These are phyloP conservation scores for Phytophthora fragariaefolia DNA, from an alignment of 352 stramenopile genomes.

Conservation along the genomic window DNA sequence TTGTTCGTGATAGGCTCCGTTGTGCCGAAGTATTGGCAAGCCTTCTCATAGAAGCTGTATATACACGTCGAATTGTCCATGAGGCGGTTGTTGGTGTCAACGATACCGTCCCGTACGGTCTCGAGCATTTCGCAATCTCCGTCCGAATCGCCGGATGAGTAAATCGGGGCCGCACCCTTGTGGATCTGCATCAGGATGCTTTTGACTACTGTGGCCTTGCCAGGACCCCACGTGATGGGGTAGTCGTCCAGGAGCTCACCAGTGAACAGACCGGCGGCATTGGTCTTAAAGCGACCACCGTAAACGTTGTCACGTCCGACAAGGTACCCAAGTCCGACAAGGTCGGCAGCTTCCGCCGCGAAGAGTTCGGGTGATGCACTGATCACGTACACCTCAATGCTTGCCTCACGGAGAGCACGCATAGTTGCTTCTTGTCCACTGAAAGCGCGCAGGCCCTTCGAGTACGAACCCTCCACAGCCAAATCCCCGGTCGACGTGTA, in stretches of 20 bases:
- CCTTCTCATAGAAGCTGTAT: constrained; percentile 58
- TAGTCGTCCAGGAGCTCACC: constrained; percentile 45
- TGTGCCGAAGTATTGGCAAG: constrained; percentile 47
- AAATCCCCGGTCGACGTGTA: constrained; percentile 44
- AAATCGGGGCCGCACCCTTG: constrained; percentile 49
- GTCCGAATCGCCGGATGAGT: constrained; percentile 28
- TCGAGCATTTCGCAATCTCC: constrained; percentile 62
- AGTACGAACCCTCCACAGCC: constrained; percentile 40
- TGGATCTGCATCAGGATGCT: constrained; percentile 49
- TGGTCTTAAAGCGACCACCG: constrained; percentile 50
- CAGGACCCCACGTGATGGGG: constrained; percentile 61
- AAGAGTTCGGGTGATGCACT: constrained; percentile 57
- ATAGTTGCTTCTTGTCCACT: constrained; percentile 58
- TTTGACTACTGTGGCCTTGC: constrained; percentile 54
- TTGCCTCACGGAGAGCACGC: constrained; percentile 45
- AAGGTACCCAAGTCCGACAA: constrained; percentile 48
- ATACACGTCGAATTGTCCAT: constrained; percentile 52
- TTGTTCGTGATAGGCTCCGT: constrained; percentile 47
- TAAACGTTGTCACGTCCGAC: constrained; percentile 52
- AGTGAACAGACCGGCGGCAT: constrained; percentile 41
- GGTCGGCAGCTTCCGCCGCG: constrained; percentile 40
- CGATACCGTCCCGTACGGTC: constrained; percentile 53
- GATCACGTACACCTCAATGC: constrained; percentile 53
- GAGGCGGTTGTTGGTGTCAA: constrained; percentile 64
- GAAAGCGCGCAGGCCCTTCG: constrained; percentile 53